Conservation (phyloP, 2,329 filamentous ascomycete species). For the Colletotrichum caudatum region DNA sequence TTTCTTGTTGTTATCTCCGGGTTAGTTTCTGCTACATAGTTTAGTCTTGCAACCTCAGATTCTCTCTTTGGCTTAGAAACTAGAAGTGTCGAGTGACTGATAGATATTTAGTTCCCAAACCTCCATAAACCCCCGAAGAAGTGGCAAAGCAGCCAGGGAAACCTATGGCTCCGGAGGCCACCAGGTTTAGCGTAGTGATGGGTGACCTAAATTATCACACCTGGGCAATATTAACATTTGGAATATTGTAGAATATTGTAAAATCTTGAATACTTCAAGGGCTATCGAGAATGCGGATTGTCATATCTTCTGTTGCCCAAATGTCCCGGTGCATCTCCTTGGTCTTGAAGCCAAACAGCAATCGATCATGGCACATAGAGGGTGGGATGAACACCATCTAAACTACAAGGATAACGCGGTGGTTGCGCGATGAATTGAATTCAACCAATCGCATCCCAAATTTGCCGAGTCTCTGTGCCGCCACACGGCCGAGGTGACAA, state of each 20-base stretch:
- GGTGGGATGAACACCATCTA: constrained; percentile 24
- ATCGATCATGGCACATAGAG: neutral
- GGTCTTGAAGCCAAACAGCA: too few species aligned
- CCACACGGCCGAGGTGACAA: too few species aligned
- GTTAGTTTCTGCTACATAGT: too few species aligned
- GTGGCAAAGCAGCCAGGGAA: too few species aligned
- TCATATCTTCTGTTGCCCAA: neutral
- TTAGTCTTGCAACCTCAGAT: too few species aligned
- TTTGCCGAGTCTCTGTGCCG: neutral
- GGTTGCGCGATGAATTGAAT: neutral
- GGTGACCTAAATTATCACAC: neutral
- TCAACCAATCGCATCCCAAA: constrained; percentile 27
- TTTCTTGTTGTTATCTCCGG: too few species aligned
- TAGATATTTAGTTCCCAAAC: neutral
- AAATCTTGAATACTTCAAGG: neutral
- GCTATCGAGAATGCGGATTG: too few species aligned
- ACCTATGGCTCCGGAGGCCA: neutral
- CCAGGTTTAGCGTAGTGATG: too few species aligned
- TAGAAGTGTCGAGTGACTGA: neutral
- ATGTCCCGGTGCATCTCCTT: too few species aligned
- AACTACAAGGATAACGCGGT: neutral
- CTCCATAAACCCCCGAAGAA: neutral
- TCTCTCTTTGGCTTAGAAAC: neutral
- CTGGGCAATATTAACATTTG: neutral
- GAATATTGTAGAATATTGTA: neutral